Conservation (phyloP, 2,329 filamentous ascomycete genomes). For the Botrytis deweyae region DNA sequence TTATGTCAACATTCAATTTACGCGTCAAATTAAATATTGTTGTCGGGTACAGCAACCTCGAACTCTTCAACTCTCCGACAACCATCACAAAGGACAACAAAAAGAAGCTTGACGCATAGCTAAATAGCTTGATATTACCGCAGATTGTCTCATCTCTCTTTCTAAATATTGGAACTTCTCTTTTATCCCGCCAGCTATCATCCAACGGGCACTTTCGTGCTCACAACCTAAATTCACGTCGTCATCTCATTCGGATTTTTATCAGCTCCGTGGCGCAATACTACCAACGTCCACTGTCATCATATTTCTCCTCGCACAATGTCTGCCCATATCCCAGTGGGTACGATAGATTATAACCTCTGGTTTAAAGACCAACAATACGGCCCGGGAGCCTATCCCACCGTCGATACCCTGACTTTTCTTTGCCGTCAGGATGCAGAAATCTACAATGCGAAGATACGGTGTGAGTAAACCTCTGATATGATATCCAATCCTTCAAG, state of each 20-base stretch:
- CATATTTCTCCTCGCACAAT: not conserved
- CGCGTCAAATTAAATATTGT: not conserved
- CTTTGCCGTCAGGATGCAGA: not conserved
- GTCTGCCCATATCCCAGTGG: not conserved
- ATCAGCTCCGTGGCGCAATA: not conserved
- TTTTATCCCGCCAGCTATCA: not conserved
- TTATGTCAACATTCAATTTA: not conserved
- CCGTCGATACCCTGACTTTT: not conserved
- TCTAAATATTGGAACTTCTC: not conserved
- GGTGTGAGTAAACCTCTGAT: not conserved
- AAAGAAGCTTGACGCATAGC: no score
- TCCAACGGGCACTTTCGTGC: not conserved
- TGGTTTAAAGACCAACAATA: not conserved
- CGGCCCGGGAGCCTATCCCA: not conserved
- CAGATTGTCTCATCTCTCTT: not conserved
- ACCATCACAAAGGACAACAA: not conserved
- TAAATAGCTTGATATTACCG: not conserved
- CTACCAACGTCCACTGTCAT: not conserved
- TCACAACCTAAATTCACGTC: not conserved
- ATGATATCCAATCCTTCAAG: not conserved
- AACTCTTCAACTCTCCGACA: not conserved
- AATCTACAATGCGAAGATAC: not conserved
- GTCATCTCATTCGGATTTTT: not conserved
- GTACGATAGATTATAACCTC: not conserved
- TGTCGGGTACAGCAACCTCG: not conserved